Percentiles rank a stretch among this genome's conserved stretches.
Conservation (phyloP, 768 basidiomycete species). For the Panaeolus papilionaceus region DNA sequence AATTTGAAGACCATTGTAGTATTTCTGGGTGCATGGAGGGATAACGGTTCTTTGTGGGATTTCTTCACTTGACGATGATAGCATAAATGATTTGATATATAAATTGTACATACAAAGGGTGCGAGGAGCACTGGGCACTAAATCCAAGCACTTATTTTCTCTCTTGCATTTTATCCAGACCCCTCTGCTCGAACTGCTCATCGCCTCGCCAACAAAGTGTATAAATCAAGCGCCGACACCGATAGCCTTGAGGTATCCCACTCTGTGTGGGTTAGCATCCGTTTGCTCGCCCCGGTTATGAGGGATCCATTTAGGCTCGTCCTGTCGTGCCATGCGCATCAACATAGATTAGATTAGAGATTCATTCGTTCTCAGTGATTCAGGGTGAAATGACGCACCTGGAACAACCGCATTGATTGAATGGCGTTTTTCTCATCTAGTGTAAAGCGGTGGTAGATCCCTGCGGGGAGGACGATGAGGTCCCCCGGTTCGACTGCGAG, state of each 20-base stretch:
- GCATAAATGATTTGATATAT: background rate
- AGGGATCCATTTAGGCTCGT: constrained; percentile 91
- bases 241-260: constrained; percentile 63
- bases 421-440: constrained; percentile 78
- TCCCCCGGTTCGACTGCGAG: constrained; percentile 80
- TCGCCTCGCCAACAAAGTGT: background rate
- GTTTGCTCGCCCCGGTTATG: constrained; percentile 68
- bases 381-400: constrained; percentile 59
- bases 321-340: constrained; percentile 46
- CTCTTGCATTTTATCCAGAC: background rate
- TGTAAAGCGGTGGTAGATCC: constrained; percentile 95
- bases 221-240: constrained; percentile 43
- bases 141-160: background rate
- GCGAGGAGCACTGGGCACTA: background rate
- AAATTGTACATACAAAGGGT: constrained; percentile 8
- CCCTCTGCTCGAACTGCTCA: background rate
- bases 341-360: constrained; percentile 9
- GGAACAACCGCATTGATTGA: constrained; percentile 84
- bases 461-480: constrained; percentile 85
- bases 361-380: too few species aligned
- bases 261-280: constrained; percentile 67
- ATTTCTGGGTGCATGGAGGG: too few species aligned
- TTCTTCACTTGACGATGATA: background rate
- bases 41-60: background rate
- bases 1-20: too few species aligned